Evolutionary conservation across 495 filamentous ascomycete genomes (phyloP).

Genomic region (Daldinia caldariorum): DNA sequence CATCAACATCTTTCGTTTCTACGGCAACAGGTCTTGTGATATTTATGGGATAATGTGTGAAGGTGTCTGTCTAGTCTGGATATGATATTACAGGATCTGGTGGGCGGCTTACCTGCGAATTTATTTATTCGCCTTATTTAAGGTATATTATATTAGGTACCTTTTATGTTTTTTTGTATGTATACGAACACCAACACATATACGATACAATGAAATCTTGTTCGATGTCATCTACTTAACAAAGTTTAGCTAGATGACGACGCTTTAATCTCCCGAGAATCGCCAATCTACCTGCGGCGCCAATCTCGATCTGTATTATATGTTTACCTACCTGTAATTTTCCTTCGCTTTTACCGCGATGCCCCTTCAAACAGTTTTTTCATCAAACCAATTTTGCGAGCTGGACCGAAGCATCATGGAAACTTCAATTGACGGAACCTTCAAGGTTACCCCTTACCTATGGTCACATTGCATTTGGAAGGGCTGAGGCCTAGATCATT

Average conservation of each 20-base stretch:
- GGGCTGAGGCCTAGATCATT: conserved; percentile 38
- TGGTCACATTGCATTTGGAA: conserved; percentile 44
- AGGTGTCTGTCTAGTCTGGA: conserved; percentile 27
- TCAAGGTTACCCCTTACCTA: conserved; percentile 28
- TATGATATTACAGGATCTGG: conserved; percentile 9
- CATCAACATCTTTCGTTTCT: conserved; percentile 19
- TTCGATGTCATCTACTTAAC: conserved; percentile 15
- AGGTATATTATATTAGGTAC: conserved; percentile 4
- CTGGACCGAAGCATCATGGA: conserved; percentile 17
- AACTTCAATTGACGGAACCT: conserved; percentile 36
- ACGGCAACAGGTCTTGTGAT: conserved; percentile 10
- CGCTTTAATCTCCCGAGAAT: conserved; percentile 38
- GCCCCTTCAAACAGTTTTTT: conserved; percentile 43
- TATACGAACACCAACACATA: conserved; percentile 22
- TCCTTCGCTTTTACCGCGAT: conserved; percentile 16
- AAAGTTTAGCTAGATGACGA: conserved; percentile 37
- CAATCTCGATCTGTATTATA: conserved; percentile 39
- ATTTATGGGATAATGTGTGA: conserved; percentile 27
- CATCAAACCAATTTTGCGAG: conserved; percentile 36
- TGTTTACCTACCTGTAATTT: too few relatives aligned
- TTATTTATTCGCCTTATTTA: background rate
- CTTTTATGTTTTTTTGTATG: conserved; percentile 7
- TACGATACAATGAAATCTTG: background rate
- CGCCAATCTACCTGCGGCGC: conserved; percentile 37
- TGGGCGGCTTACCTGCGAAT: conserved; percentile 2